phyloP scores from a whole-genome alignment of 1,139 yeast species.

The Geotrichum phurueaensis region DNA sequence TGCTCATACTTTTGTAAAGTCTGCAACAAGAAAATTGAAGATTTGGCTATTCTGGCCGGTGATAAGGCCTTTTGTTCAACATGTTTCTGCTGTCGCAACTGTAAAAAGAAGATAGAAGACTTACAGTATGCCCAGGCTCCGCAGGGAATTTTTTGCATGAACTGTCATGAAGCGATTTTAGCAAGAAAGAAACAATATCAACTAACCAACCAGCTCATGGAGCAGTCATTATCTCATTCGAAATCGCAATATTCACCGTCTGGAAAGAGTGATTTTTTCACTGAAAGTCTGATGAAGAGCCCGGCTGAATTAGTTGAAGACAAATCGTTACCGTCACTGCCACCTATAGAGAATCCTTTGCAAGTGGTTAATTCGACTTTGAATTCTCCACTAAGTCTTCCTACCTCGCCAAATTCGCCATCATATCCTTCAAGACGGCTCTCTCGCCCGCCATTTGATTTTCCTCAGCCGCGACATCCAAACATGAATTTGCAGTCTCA shows the following conservation, averaged over 20 bases:
- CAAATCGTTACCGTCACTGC: constrained; percentile 29
- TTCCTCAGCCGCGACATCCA: not conserved
- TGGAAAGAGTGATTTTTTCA: no score
- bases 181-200: constrained; percentile 50
- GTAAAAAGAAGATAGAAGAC: constrained; percentile 84
- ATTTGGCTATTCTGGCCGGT: constrained; percentile 92
- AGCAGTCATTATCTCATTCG: no score
- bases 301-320: constrained; percentile 17
- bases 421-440: not conserved
- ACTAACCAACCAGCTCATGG: no score
- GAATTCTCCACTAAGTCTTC: not conserved
- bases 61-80: constrained; percentile 88
- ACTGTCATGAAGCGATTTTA: constrained; percentile 79
- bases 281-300: no score
- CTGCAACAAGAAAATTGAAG: constrained; percentile 87
- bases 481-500: not conserved
- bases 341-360: constrained; percentile 15
- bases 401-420: not conserved
- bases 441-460: not conserved
- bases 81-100: constrained; percentile 87
- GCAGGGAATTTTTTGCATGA: constrained; percentile 89
- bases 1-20: constrained; percentile 87
- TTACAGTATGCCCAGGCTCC: constrained; percentile 88
- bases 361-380: not conserved
- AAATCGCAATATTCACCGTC: no score